Base-by-base conservation (phyloP, 2,329 filamentous ascomycete genomes). In the Orbilia quercus region DNA sequence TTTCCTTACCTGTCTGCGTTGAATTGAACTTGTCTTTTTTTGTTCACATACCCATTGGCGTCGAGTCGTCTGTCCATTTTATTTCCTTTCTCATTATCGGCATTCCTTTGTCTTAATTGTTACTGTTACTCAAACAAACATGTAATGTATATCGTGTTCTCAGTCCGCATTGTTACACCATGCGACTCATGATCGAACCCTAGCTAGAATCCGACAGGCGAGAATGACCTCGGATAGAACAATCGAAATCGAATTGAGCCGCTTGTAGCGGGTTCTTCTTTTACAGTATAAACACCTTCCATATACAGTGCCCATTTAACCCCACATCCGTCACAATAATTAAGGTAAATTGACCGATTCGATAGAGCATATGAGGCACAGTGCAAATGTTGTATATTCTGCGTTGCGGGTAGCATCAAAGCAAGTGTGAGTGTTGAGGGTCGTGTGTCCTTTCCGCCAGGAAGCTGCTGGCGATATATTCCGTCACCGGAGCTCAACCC, bases 351-450 rank as follows among this genome's bases (percentile, higher is more conserved):
- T n/a, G n/a, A n/a, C n/a, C n/a, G n/a, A n/a, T n/a, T n/a, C n/a
- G n/a, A n/a, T n/a, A n/a, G n/a, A n/a, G n/a, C n/a, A n/a, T n/a
- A n/a, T n/a, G n/a, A n/a, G n/a, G n/a, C n/a, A 1, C 22, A 14
- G n/a, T 45, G 2, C 1, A 20, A 22, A 58, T 70, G 66, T 71
- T 50, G 66, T 55, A 71, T 23, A 51, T 63, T 71, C 16, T 71
- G 66, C 12, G 66, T 71, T 71, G 66, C 38, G 12, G 50, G 38
- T 44, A 18, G 14, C 18, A 9, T 31, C 28, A 31, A 9, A 31
- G 28, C 4, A 9, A 31, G 28, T 9, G 28, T 22, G n/a, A n/a
- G 53, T 44, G 53, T 57, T 57, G 36, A 54, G 50, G 44, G 53
- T 57, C 53, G 63, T 53, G 51, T 71, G 57, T 42, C 58, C 66